phyloP scores from a whole-genome alignment of 441 rosid genomes.

The Adansonia madagascariensis region DNA sequence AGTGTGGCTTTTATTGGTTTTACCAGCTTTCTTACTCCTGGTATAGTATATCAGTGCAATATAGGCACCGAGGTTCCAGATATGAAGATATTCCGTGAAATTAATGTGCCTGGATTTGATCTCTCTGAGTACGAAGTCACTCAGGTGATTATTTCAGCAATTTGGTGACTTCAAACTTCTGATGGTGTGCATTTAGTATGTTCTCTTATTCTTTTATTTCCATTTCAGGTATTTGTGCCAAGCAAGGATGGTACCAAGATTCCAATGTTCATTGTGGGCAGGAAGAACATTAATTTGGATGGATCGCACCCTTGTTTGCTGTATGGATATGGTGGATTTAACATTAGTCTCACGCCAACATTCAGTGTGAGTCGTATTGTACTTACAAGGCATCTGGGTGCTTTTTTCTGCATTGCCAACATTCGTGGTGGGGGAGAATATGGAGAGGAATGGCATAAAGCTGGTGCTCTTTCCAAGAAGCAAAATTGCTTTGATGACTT shows the following conservation, averaged over 20 bases:
- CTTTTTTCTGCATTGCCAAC: slow-evolving; percentile 79
- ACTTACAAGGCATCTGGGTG: slow-evolving; percentile 76
- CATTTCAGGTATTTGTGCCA: slow-evolving; percentile 69
- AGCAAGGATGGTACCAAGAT: slow-evolving; percentile 86
- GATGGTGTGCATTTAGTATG: not conserved
- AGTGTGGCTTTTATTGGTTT: slow-evolving; percentile 62
- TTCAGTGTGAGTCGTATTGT: slow-evolving; percentile 71
- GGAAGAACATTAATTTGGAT: slow-evolving; percentile 64
- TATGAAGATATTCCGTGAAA: slow-evolving; percentile 83
- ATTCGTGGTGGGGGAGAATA: slow-evolving; percentile 98
- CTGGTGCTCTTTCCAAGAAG: slow-evolving; percentile 77
- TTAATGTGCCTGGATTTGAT: slow-evolving; percentile 73
- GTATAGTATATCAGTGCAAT: slow-evolving; percentile 82
- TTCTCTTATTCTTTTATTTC: slow-evolving; percentile 27
- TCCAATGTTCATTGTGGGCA: slow-evolving; percentile 80
- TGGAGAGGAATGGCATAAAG: slow-evolving; percentile 98
- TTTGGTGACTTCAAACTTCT: slow-evolving; percentile 10
- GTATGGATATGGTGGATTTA: slow-evolving; percentile 94
- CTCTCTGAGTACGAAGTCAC: slow-evolving; percentile 67
- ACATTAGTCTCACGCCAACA: slow-evolving; percentile 79
- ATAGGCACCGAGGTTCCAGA: slow-evolving; percentile 59
- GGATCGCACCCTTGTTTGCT: slow-evolving; percentile 92
- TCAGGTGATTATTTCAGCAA: slow-evolving; percentile 56
- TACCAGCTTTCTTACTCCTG: slow-evolving; percentile 87
- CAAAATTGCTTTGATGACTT: slow-evolving; percentile 96